Evolutionary conservation across 352 stramenopile species (phyloP), one percentile per base, ranked within the genome.

Genomic region (Globisporangium apiculatum): DNA sequence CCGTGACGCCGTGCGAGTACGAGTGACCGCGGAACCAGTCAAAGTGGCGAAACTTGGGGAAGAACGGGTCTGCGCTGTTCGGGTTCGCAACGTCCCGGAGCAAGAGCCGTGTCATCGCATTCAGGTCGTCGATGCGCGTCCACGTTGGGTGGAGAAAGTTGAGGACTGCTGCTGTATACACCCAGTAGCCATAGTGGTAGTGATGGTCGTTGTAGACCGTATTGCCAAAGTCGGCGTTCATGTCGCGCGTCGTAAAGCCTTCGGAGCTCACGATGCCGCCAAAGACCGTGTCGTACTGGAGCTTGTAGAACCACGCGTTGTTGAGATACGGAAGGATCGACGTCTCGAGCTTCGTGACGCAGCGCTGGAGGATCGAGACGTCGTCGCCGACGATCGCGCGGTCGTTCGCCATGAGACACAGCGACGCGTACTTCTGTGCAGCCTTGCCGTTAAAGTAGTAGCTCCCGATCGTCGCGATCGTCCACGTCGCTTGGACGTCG

Each of bases 401-500:
- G 48, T 91, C 79, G 56, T 86, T 86, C 12, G 82, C 77, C 73
- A 91, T 86, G 42, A 91, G 60, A 49, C 81, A 89, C 43, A 89
- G 59, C 15, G 73, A 86, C 35, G 79, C 76, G 59, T 88, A 89
- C 58, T 89, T 87, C 53, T 88, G 79, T 18, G 79, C 81, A 12
- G 76, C 65, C 55, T 91, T 91, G 46, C 81, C 81, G 36, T 78
- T 91, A 55, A 86, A 89, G 60, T 91, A 89, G 59, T 81, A 89
- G 63, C 75, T 88, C 14, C 79, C 77, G 14, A 67, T 63, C 1
- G 24, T 63, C 1, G 76, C 36, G 38, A 90, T 79, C 1, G 67
- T 72, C 82, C 78, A 91, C 14, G 67, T 60, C 35, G 65, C 69
- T 45, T 81, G 56, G 17, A 92, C 76, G 54, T 92, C 82, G 17